Conservation (phyloP, 768 basidiomycete species). For the Rossbeevera mucosa region DNA sequence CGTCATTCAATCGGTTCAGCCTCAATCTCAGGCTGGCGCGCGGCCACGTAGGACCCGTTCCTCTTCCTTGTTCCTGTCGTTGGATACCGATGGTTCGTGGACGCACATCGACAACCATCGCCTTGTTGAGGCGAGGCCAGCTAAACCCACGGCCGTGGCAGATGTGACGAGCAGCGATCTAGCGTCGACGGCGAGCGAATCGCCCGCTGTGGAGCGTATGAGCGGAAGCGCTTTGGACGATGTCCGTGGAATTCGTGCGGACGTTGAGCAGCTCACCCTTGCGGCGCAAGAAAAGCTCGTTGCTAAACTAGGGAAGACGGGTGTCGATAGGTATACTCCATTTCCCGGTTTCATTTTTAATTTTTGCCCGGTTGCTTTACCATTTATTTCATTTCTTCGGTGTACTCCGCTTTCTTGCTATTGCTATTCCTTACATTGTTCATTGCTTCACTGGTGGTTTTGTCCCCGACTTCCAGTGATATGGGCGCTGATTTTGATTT, state of each 20-base stretch:
- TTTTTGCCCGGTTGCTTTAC: neutral
- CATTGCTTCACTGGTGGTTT: neutral
- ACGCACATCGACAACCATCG: constrained; percentile 56
- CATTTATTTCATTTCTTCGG: neutral
- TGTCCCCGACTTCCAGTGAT: neutral
- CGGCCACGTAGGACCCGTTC: constrained; percentile 22
- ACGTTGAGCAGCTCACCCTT: constrained; percentile 39
- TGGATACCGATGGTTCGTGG: constrained; percentile 62
- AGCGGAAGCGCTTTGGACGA: constrained; percentile 27
- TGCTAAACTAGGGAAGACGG: constrained; percentile 62
- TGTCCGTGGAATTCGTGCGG: constrained; percentile 25
- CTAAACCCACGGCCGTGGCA: constrained; percentile 22
- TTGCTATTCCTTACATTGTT: neutral
- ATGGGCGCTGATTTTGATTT: constrained; percentile 6
- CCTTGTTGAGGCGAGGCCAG: constrained; percentile 11
- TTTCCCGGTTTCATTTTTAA: neutral
- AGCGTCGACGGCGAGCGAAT: constrained; percentile 47
- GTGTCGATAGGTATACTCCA: constrained; percentile 61
- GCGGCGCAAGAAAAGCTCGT: constrained; percentile 62
- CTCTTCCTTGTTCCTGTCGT: constrained; percentile 14
- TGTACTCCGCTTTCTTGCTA: neutral
- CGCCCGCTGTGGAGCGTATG: constrained; percentile 32
- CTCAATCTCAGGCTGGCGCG: neutral
- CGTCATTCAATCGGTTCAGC: neutral
- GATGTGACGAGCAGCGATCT: constrained; percentile 46